Percentiles rank a stretch among this genome's conserved stretches.
Evolutionary conservation across 805 yeast species (phyloP).

Genomic region (Suhomyces kilbournensis): DNA sequence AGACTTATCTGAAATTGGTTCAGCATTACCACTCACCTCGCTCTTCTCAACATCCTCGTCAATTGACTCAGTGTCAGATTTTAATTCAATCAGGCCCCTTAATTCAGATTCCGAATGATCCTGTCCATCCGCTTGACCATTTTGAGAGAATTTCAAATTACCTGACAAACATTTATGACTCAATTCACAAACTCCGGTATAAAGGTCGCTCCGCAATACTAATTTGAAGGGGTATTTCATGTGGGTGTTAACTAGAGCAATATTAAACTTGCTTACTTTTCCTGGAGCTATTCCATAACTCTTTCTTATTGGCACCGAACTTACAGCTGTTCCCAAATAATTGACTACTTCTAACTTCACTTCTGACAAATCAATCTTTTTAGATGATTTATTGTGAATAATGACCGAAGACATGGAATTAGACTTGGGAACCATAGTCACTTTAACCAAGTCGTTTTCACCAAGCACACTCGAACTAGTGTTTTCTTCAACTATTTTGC

Average conservation of each 20-base stretch:
- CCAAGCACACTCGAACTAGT: not conserved
- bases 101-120: not conserved
- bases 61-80: conserved; percentile 1
- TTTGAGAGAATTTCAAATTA: conserved; percentile 11
- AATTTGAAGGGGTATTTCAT: conserved; percentile 33
- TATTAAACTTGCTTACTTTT: conserved; percentile 31
- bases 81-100: not conserved
- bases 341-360: conserved; percentile 29
- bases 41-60: not conserved
- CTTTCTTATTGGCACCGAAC: conserved; percentile 27
- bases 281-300: conserved; percentile 31
- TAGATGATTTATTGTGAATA: conserved; percentile 26
- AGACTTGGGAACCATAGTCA: conserved; percentile 30
- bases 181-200: conserved; percentile 20
- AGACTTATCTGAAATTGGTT: not conserved
- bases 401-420: conserved; percentile 29
- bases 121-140: not conserved
- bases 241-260: conserved; percentile 28
- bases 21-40: not conserved
- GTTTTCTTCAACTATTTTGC: not conserved
- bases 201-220: conserved; percentile 19
- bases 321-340: conserved; percentile 25
- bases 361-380: conserved; percentile 27
- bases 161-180: conserved; percentile 24
- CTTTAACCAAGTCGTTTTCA: conserved; percentile 10